Base-by-base conservation (phyloP, 2,329 filamentous ascomycete species). In the Penicillium freii region DNA sequence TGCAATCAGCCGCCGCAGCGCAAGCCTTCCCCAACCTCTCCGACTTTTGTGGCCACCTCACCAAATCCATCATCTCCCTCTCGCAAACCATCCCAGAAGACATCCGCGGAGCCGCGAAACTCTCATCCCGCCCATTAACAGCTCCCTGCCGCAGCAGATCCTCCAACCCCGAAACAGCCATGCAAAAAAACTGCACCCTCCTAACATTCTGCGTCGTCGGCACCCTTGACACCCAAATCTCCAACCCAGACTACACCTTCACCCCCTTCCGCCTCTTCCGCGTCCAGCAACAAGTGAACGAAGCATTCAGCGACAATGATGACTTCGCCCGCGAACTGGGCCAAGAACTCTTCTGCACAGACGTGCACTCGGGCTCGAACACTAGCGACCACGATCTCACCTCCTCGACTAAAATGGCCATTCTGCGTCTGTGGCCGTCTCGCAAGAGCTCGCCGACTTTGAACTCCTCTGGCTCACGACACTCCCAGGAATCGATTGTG, bases 201-300 rank as follows among this genome's bases (percentile, higher is more conserved):
- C 77, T 68, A 69, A 83, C 82, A n/a, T 84, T 89, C 69, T 81
- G 81, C 45, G 74, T 86, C 17, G 81, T 89, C 42, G 81, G 87
- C 19, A 84, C 84, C 1, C 84, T 89, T 29, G 84, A 88, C 62
- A 78, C 79, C 17, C 79, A 78, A 34, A 71, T 83, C 9, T 74
- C 76, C 2, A 80, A 81, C 23, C 75, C 81, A 1, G 79, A 80
- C 29, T 82, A 84, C 66, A 78, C 81, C 54, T 87, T 88, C 62
- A 78, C 82, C 1, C 86, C 87, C 0, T 74, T 89, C 31, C 81
- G 75, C 44, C 85, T 90, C 62, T 89, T 90, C 76, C 85, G 84
- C 62, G 77, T 82, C 8, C 85, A 87, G 57, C 88, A 90, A 70
- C 81, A 87, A 60, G 80, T 84, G 0, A 82, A 86, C 63, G 77